Evolutionary conservation across 306 rosid species (phyloP).

Genomic region (Ammopiptanthus mongolicus): DNA sequence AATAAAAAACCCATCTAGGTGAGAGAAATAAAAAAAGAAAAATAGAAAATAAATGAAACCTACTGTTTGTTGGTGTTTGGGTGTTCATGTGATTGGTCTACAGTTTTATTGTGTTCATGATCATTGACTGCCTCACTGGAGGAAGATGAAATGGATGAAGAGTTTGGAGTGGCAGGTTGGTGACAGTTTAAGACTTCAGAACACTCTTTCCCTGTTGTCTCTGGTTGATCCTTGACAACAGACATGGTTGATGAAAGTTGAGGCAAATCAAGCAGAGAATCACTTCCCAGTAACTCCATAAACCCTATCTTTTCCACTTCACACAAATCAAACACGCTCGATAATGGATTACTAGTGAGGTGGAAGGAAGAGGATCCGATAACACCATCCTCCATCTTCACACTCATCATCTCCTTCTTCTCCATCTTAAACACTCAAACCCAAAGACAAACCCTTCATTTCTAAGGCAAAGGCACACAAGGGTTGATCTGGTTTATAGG

Average conservation of each 20-base stretch:
- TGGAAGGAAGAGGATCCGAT: constrained; percentile 31
- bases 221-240: neutral
- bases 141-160: constrained; percentile 75
- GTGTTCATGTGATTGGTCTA: constrained; percentile 23
- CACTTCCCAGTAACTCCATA: constrained; percentile 61
- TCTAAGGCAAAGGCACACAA: neutral
- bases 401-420: constrained; percentile 34
- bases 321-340: constrained; percentile 36
- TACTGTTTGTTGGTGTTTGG: constrained; percentile 53
- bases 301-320: constrained; percentile 67
- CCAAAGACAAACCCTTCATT: constrained; percentile 23
- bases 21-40: too few species aligned
- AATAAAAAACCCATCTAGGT: too few species aligned
- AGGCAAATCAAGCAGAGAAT: constrained; percentile 48
- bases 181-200: constrained; percentile 43
- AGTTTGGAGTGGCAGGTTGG: constrained; percentile 72
- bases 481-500: constrained; percentile 42
- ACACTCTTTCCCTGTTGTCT: neutral
- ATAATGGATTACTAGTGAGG: constrained; percentile 22
- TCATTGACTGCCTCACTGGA: constrained; percentile 64
- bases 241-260: constrained; percentile 18
- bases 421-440: constrained; percentile 30
- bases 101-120: constrained; percentile 40
- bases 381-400: constrained; percentile 36
- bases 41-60: constrained; percentile 4